phyloP scores from a whole-genome alignment of 345 rosid species.

The Rhizophora mangle region DNA sequence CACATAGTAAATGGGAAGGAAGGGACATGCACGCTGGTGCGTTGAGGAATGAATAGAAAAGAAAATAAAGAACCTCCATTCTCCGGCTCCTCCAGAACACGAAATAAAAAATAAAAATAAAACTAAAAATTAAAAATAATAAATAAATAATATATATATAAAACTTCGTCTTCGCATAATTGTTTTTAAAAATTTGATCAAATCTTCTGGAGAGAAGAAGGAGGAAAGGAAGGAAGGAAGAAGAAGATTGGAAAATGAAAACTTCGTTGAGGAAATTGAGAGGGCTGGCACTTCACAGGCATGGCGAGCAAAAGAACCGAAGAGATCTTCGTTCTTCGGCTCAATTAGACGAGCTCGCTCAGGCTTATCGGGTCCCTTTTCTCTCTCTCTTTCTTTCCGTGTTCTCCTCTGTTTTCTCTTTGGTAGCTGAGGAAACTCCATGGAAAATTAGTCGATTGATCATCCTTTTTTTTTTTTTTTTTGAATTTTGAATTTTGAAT shows the following conservation, averaged over 20 bases:
- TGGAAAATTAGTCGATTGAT: not conserved
- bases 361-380: constrained; percentile 61
- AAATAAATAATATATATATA: too few species aligned
- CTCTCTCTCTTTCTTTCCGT: not conserved
- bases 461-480: not conserved
- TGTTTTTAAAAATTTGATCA: not conserved
- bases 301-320: constrained; percentile 42
- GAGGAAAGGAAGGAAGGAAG: not conserved
- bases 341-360: constrained; percentile 66
- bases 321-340: constrained; percentile 46
- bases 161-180: not conserved
- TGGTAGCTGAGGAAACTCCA: not conserved
- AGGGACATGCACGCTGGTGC: too few species aligned
- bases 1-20: too few species aligned
- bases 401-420: not conserved
- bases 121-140: too few species aligned
- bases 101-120: too few species aligned
- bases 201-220: not conserved
- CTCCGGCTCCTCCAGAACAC: too few species aligned
- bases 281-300: constrained; percentile 54
- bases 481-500: not conserved
- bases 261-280: constrained; percentile 66
- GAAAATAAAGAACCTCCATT: too few species aligned
- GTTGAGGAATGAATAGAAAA: too few species aligned
- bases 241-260: constrained; percentile 39